Evolutionary conservation across 2,329 filamentous ascomycete species (phyloP), one percentile per base, ranked within the genome.

Genomic region (Periglandula ipomoeae): DNA sequence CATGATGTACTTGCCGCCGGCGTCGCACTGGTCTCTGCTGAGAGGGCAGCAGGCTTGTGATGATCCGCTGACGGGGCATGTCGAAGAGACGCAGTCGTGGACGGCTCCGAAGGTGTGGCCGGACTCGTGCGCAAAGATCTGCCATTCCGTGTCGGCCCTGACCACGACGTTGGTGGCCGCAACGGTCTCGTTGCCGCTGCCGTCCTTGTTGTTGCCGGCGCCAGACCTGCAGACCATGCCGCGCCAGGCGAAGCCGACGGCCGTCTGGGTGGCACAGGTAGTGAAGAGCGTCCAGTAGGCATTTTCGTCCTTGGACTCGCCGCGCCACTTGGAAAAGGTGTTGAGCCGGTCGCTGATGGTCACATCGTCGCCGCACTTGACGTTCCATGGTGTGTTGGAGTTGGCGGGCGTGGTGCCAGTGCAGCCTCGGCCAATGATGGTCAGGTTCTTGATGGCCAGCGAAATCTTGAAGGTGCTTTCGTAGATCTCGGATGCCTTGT

Each of bases 21-120:
- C 93, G 65, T 94, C 74, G 65, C 93, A 98, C 0, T 70, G 74
- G 38, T 53, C 64, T 8, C 70, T 60, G 56, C 75, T 85, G 7
- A 95, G 72, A 0, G 90, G 93, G 58, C 93, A 98, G 66, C 93
- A 98, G 58, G 76, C 68, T 56, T 75, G 75, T 48, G 63, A 66
- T 9, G 64, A 62, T 6, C 65, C 65, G 34, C 79, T 78, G 19
- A 78, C 74, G 51, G 87, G 75, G 62, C 91, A 97, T 2, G 84
- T 77, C n/a, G 66, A 53, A 0, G 71, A 62, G 3, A 81, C 85
- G 66, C 93, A 98, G 67, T 98, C 93, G 66, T 98, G 93, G 9
- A 96, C 89, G 5, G 91, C 93, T 41, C 91, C 91, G 65, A 95
- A 97, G 0, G 89, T 97, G 65, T 97, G 91, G 1, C 90, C 91